Percentiles rank a stretch among this genome's conserved stretches.
Conservation (phyloP, 345 rosid species). For the Linum tenue region DNA sequence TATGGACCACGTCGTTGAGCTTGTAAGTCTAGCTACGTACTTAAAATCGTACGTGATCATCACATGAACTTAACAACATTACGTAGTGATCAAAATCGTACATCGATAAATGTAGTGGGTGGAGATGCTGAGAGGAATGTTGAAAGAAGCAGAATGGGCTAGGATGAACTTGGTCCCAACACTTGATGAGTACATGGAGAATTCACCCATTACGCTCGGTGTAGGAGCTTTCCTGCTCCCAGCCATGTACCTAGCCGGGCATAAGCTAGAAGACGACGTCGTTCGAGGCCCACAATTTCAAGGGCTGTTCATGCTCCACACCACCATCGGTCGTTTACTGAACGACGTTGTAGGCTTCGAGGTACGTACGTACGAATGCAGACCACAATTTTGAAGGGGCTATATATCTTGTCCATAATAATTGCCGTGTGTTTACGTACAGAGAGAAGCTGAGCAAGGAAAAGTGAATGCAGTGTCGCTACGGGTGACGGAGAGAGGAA, state of each 20-base stretch:
- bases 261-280: constrained; percentile 40
- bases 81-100: no score
- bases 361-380: constrained; percentile 25
- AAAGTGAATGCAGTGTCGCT: constrained; percentile 62
- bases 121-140: constrained; percentile 56
- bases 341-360: constrained; percentile 65
- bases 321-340: constrained; percentile 79
- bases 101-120: constrained; percentile 50
- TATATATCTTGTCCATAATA: no score
- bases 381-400: background rate
- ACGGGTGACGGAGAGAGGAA: constrained; percentile 32
- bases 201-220: constrained; percentile 58
- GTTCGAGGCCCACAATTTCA: constrained; percentile 29
- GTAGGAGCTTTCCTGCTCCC: constrained; percentile 83
- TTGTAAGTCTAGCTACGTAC: background rate
- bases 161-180: constrained; percentile 45
- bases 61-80: no score
- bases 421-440: constrained; percentile 8
- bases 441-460: constrained; percentile 73
- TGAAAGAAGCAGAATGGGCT: constrained; percentile 51
- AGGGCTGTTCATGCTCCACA: constrained; percentile 39
- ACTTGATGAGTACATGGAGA: constrained; percentile 57
- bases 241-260: constrained; percentile 60
- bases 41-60: no score
- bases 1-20: background rate